A percentile compares a stretch with the other conserved stretches of the same genome.
These are phyloP conservation scores for Nothomitra cinnamomea DNA, from an alignment of 2,329 filamentous ascomycete genomes.

Conservation along the genomic window DNA sequence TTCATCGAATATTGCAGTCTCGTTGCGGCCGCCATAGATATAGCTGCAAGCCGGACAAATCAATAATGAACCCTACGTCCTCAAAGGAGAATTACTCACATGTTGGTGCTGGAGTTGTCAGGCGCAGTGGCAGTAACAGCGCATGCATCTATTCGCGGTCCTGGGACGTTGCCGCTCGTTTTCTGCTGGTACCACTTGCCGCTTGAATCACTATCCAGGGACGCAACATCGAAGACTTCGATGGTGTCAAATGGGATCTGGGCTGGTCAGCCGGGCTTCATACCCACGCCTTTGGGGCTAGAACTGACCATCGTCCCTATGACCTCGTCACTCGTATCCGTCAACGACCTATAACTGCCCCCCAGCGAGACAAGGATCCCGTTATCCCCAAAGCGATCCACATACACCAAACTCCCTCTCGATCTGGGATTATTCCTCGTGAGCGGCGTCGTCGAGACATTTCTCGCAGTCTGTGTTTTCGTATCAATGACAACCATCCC, in stretches of 20 bases:
- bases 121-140: constrained; percentile 23
- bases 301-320: constrained; percentile 17
- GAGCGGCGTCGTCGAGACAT: constrained; percentile 22
- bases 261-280: constrained; percentile 7
- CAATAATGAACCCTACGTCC: too few species aligned
- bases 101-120: constrained; percentile 31
- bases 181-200: constrained; percentile 27
- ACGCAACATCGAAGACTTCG: constrained; percentile 25
- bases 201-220: constrained; percentile 17
- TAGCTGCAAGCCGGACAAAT: constrained; percentile 13
- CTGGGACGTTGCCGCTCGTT: constrained; percentile 25
- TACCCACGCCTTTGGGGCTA: neutral
- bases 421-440: constrained; percentile 18
- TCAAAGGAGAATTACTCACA: constrained; percentile 17
- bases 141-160: constrained; percentile 28
- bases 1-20: constrained; percentile 22
- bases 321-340: constrained; percentile 9
- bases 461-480: constrained; percentile 18
- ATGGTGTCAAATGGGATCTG: constrained; percentile 21
- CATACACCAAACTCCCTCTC: constrained; percentile 22
- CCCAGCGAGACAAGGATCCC: constrained; percentile 25
- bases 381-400: constrained; percentile 19
- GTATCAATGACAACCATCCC: constrained; percentile 26
- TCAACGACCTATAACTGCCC: constrained; percentile 16
- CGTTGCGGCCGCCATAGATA: constrained; percentile 31